phyloP scores from a whole-genome alignment of 2,329 filamentous ascomycete species.

The Ceratocystis diversiconidia region DNA sequence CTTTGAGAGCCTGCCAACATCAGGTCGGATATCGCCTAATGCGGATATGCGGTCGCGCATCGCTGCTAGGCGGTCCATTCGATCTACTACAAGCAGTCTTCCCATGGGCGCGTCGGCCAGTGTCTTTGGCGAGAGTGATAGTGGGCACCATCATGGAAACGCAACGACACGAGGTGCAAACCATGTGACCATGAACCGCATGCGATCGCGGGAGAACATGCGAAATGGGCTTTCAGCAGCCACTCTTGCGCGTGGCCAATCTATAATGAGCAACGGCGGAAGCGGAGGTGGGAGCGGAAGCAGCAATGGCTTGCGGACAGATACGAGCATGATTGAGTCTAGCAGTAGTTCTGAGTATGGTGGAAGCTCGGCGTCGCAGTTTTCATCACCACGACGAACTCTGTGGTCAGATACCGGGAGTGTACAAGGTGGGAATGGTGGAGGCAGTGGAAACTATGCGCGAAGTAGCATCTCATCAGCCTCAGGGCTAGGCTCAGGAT shows the following conservation, averaged over 20 bases:
- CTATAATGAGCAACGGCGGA: not conserved
- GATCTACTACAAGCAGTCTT: constrained; percentile 18
- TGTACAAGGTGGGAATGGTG: constrained; percentile 12
- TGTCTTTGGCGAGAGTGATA: constrained; percentile 2
- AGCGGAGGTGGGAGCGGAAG: not conserved
- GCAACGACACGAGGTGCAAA: not conserved
- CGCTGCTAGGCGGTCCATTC: constrained; percentile 19
- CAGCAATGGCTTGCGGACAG: constrained; percentile 17
- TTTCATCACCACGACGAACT: constrained; percentile 6
- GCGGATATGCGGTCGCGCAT: not conserved
- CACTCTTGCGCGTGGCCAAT: not conserved
- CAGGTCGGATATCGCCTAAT: constrained; percentile 21
- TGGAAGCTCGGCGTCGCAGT: constrained; percentile 4
- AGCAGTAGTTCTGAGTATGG: constrained; percentile 10
- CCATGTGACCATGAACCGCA: constrained; percentile 10
- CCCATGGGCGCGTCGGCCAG: constrained; percentile 12
- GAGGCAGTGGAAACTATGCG: constrained; percentile 15
- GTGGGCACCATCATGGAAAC: not conserved
- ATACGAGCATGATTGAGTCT: constrained; percentile 21
- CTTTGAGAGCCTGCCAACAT: constrained; percentile 21
- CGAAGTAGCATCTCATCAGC: constrained; percentile 17
- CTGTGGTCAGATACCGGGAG: constrained; percentile 14
- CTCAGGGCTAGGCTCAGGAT: constrained; percentile 8
- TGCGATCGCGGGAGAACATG: constrained; percentile 19
- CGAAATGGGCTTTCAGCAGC: not conserved